Conservation (phyloP, 2,329 filamentous ascomycete genomes). For the Ophiostoma sp. region DNA sequence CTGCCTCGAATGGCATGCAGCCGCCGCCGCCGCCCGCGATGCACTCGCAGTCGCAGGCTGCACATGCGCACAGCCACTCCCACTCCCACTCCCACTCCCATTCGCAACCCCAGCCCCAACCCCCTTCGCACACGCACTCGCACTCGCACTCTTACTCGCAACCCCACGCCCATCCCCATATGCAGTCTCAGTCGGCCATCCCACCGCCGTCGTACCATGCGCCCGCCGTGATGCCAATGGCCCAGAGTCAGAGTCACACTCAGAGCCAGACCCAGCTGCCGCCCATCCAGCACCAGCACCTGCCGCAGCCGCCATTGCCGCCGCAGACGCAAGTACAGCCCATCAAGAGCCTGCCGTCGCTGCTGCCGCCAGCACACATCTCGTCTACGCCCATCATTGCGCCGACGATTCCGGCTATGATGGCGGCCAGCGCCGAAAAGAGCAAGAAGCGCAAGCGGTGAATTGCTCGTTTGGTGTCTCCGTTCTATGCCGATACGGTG, state of each 20-base stretch:
- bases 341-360: constrained; percentile 27
- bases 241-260: neutral
- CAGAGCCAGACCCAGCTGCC: neutral
- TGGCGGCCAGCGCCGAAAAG: constrained; percentile 41
- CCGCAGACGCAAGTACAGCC: constrained; percentile 11
- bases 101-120: neutral
- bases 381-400: constrained; percentile 33
- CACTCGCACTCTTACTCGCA: constrained; percentile 2
- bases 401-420: constrained; percentile 24
- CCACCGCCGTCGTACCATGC: constrained; percentile 19
- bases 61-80: neutral
- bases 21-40: constrained; percentile 22
- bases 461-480: neutral
- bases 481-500: too few species aligned
- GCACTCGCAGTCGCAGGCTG: neutral
- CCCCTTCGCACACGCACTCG: neutral
- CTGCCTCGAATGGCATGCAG: constrained; percentile 23
- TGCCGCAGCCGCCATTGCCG: constrained; percentile 29
- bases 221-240: constrained; percentile 6
- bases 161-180: neutral
- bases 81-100: neutral
- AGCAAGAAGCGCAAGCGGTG: constrained; percentile 59
- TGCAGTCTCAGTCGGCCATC: constrained; percentile 15
- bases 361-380: constrained; percentile 44
- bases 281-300: neutral